Evolutionary conservation across 2,329 filamentous ascomycete genomes (phyloP).

Genomic region (Ophiosphaerella korrae): DNA sequence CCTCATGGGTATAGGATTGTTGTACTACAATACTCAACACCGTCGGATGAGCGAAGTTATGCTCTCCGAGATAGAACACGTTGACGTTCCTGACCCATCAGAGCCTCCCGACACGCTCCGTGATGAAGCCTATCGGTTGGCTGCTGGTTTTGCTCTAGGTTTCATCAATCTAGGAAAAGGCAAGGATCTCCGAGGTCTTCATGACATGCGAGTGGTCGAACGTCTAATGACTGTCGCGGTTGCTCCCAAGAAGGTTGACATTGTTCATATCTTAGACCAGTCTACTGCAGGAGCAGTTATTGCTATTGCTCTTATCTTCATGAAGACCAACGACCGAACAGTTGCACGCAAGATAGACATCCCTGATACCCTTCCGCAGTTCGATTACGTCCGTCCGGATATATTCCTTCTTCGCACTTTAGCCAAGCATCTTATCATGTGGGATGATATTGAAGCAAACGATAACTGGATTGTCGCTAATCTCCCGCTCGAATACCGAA

Average conservation of each 20-base stretch:
- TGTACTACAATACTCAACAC: constrained; percentile 95
- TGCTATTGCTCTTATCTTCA: constrained; percentile 88
- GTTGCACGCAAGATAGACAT: constrained; percentile 92
- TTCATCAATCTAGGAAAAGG: constrained; percentile 95
- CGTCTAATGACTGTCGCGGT: constrained; percentile 85
- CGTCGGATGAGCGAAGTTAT: constrained; percentile 98
- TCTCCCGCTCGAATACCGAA: constrained; percentile 72
- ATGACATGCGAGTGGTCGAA: constrained; percentile 92
- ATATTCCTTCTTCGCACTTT: constrained; percentile 88
- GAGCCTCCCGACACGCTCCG: constrained; percentile 75
- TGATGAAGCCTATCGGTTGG: constrained; percentile 94
- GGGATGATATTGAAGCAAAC: constrained; percentile 78
- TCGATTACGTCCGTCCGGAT: constrained; percentile 94
- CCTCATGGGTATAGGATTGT: constrained; percentile 92
- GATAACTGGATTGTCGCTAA: constrained; percentile 76
- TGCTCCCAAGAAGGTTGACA: constrained; percentile 84
- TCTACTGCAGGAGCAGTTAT: constrained; percentile 92
- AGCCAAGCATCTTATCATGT: constrained; percentile 89
- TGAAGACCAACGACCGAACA: constrained; percentile 90
- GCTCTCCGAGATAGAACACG: constrained; percentile 93
- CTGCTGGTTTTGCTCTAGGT: constrained; percentile 89
- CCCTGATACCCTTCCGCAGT: constrained; percentile 86
- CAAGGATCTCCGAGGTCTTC: constrained; percentile 81
- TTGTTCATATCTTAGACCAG: constrained; percentile 91
- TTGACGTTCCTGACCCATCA: constrained; percentile 76